Conservation (phyloP, 2,329 filamentous ascomycete species). For the Metarhizium rileyi region DNA sequence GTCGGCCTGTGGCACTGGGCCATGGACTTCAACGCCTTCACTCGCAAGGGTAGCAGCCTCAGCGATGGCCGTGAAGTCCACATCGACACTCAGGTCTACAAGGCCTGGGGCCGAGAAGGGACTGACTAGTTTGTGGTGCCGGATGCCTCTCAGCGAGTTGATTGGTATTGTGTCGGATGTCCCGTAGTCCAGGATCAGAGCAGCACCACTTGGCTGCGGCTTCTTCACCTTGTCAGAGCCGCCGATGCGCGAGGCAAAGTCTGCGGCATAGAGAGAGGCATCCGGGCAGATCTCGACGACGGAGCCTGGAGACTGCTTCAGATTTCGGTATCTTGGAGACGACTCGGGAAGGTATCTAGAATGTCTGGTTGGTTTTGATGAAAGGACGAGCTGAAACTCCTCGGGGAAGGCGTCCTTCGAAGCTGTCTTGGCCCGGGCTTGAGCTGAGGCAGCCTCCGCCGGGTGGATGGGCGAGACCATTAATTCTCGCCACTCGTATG, state of each 20-base stretch:
- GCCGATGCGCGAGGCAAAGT: constrained; percentile 80
- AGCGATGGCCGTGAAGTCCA: constrained; percentile 82
- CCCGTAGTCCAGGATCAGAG: constrained; percentile 94
- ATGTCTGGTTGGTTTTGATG: constrained; percentile 67
- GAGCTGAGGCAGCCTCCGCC: constrained; percentile 40
- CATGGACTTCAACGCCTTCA: constrained; percentile 79
- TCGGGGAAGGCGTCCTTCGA: constrained; percentile 46
- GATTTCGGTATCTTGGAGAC: constrained; percentile 66
- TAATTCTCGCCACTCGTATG: constrained; percentile 69
- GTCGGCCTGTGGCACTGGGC: constrained; percentile 73
- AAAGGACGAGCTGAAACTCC: constrained; percentile 81
- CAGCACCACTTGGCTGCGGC: constrained; percentile 63
- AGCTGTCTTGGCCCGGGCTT: constrained; percentile 38
- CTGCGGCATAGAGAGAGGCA: constrained; percentile 65
- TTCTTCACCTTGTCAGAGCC: constrained; percentile 50
- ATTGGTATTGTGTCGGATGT: constrained; percentile 67
- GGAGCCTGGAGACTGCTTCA: constrained; percentile 58
- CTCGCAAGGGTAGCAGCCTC: constrained; percentile 70
- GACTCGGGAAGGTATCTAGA: constrained; percentile 76
- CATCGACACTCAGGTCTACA: constrained; percentile 84
- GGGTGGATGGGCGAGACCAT: constrained; percentile 61
- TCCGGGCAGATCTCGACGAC: constrained; percentile 89
- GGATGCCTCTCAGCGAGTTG: constrained; percentile 86
- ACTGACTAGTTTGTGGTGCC: constrained; percentile 62
- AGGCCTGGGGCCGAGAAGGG: constrained; percentile 72